A percentile compares a stretch with the other conserved stretches of the same genome.
These are phyloP conservation scores for Acorus calamus DNA, from an alignment of 106 monocot genomes.

Conservation along the genomic window DNA sequence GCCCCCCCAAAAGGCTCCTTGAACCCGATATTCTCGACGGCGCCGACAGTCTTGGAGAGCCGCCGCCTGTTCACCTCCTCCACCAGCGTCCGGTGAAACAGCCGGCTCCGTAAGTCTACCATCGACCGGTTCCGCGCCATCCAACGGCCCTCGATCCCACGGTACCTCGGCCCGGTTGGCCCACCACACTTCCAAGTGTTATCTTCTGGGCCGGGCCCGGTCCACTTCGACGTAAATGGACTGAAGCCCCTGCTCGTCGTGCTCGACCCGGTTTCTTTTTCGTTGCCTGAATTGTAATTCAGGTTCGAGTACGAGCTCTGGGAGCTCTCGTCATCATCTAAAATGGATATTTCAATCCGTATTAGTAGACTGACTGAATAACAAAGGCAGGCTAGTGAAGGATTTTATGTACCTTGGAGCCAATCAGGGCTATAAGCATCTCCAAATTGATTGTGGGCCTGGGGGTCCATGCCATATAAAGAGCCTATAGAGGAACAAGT, in stretches of 20 bases:
- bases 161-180: neutral
- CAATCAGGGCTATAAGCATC: slow-evolving; percentile 15
- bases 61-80: slow-evolving; percentile 54
- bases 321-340: slow-evolving; percentile 35
- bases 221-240: neutral
- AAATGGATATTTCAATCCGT: neutral
- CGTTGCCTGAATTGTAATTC: slow-evolving; percentile 48
- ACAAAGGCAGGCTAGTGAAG: no score
- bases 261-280: slow-evolving; percentile 13
- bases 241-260: neutral
- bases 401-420: slow-evolving; percentile 38
- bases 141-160: slow-evolving; percentile 4
- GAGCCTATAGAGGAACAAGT: slow-evolving; percentile 60
- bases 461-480: slow-evolving; percentile 6
- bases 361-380: no score
- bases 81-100: slow-evolving; percentile 46
- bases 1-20: slow-evolving; percentile 8
- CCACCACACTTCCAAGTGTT: neutral
- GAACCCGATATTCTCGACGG: slow-evolving; percentile 58
- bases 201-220: slow-evolving; percentile 32
- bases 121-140: slow-evolving; percentile 46
- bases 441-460: neutral
- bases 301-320: slow-evolving; percentile 54
- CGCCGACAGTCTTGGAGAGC: slow-evolving; percentile 52
- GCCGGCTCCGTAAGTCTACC: slow-evolving; percentile 53